Percentiles rank a stretch among this genome's conserved stretches.
Conservation (phyloP, 495 filamentous ascomycete species). For the Oidiodendron maius region DNA sequence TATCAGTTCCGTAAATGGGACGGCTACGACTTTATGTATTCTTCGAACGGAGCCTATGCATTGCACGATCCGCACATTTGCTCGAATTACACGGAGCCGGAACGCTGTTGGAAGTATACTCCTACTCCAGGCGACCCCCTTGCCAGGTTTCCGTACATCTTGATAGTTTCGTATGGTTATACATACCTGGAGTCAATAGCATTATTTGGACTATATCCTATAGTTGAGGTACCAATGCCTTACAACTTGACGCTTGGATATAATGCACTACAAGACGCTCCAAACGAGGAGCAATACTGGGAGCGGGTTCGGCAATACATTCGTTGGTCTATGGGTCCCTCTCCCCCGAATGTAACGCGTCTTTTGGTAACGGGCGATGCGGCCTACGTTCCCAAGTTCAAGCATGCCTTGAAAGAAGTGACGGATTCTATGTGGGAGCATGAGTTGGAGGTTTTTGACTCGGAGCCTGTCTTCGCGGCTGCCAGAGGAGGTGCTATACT, state of each 20-base stretch:
- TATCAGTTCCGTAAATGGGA: slow-evolving; percentile 6
- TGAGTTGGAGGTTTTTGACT: slow-evolving; percentile 10
- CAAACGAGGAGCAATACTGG: slow-evolving; percentile 16
- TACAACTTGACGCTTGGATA: too few relatives aligned
- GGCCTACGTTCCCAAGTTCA: background rate
- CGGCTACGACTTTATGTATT: background rate
- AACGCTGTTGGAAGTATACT: too few relatives aligned
- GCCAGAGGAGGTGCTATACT: slow-evolving; percentile 12
- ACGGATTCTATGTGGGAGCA: slow-evolving; percentile 6
- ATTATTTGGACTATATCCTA: too few relatives aligned
- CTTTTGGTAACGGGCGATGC: background rate
- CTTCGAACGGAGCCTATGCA: slow-evolving; percentile 7
- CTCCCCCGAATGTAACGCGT: background rate
- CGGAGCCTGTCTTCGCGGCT: slow-evolving; percentile 13
- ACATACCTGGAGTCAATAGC: too few relatives aligned
- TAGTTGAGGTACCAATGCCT: too few relatives aligned
- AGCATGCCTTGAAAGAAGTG: background rate
- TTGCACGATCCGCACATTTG: slow-evolving; percentile 11
- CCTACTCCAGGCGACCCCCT: too few relatives aligned
- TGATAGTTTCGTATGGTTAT: too few relatives aligned
- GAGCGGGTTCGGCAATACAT: slow-evolving; percentile 7
- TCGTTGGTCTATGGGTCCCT: slow-evolving; percentile 2
- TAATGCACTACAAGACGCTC: too few relatives aligned
- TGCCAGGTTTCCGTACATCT: too few relatives aligned
- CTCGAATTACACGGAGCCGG: slow-evolving; percentile 10